These are phyloP conservation scores for Calonectria honghensis DNA, from an alignment of 2,329 filamentous ascomycete genomes.

Conservation along the genomic window DNA sequence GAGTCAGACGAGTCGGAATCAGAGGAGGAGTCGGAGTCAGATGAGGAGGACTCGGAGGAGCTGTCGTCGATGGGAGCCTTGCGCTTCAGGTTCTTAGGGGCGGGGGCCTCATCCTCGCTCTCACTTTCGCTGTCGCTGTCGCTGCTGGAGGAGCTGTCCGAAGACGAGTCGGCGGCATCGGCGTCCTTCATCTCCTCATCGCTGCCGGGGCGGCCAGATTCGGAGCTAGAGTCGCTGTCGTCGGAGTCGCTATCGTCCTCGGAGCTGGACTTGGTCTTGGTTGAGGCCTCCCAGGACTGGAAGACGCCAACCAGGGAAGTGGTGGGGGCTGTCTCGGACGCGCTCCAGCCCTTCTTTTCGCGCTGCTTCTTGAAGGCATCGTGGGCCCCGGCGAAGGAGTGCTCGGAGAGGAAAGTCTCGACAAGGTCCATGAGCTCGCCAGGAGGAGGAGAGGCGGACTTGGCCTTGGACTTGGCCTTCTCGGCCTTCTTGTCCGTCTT, in stretches of 20 bases:
- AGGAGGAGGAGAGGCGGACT: conserved; percentile 63
- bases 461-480: conserved; percentile 50
- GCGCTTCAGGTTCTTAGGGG: conserved; percentile 62
- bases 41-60: conserved; percentile 58
- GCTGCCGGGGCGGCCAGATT: conserved; percentile 56
- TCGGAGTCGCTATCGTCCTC: conserved; percentile 41
- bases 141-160: conserved; percentile 57
- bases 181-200: conserved; percentile 68
- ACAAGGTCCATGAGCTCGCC: conserved; percentile 80
- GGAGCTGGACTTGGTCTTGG: conserved; percentile 50
- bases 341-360: conserved; percentile 69
- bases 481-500: conserved; percentile 51
- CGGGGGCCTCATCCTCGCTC: conserved; percentile 50
- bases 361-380: conserved; percentile 79
- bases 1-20: conserved; percentile 65
- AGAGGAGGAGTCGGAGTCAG: conserved; percentile 62
- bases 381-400: conserved; percentile 78
- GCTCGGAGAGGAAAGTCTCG: conserved; percentile 78
- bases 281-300: conserved; percentile 68
- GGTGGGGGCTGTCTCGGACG: conserved; percentile 50
- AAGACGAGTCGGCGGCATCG: conserved; percentile 57
- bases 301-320: conserved; percentile 71
- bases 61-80: conserved; percentile 60
- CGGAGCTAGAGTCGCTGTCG: conserved; percentile 55
- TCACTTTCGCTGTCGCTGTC: conserved; percentile 51